Evolutionary conservation across 306 rosid genomes (phyloP).

Genomic region (Cucurbita maxima): DNA sequence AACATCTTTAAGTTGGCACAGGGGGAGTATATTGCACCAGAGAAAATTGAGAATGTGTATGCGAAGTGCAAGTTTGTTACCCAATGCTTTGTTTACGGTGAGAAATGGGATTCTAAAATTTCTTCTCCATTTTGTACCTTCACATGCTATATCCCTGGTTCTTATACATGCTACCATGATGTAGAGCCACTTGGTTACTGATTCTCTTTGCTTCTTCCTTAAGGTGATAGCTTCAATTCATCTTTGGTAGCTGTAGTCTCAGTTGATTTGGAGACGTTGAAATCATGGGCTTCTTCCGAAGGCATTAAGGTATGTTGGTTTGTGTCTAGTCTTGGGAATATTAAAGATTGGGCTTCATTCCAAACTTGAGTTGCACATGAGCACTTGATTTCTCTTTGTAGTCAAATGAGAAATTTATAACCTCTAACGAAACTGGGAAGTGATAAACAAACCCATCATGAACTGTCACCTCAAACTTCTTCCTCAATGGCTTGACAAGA

Average conservation of each 20-base stretch:
- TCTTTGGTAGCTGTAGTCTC: conserved; percentile 69
- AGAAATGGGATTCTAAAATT: conserved; percentile 9
- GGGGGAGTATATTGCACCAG: conserved; percentile 99
- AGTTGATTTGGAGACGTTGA: conserved; percentile 59
- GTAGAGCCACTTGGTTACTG: conserved; percentile 11
- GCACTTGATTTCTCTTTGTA: neutral
- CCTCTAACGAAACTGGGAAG: neutral
- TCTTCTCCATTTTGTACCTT: neutral
- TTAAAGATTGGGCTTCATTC: neutral
- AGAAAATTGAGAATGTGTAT: conserved; percentile 89
- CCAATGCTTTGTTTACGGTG: conserved; percentile 87
- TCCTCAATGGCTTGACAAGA: too few relatives aligned
- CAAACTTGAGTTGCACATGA: neutral
- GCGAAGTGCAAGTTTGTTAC: conserved; percentile 75
- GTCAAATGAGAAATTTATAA: neutral
- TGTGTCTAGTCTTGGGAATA: neutral
- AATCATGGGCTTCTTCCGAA: conserved; percentile 78
- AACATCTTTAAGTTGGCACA: conserved; percentile 99
- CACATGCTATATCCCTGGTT: neutral
- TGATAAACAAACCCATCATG: neutral
- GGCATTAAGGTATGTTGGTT: conserved; percentile 42
- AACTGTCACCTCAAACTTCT: neutral
- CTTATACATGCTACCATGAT: neutral
- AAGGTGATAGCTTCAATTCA: conserved; percentile 92
- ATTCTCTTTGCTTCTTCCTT: conserved; percentile 4